Conservation (phyloP, 192 early-diverging fungal genomes). For the Lobulomyces angularis region DNA sequence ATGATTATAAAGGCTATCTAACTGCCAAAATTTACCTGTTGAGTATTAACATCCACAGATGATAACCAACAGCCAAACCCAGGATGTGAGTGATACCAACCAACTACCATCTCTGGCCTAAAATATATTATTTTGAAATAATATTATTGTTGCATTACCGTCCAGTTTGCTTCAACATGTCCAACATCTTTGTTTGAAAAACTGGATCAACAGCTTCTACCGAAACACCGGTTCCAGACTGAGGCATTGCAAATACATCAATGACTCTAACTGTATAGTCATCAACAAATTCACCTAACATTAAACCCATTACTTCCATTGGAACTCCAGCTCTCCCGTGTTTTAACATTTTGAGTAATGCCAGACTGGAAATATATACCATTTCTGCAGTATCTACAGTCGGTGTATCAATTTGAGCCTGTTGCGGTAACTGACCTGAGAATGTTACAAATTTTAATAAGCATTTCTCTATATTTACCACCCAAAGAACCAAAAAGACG, state of each 20-base stretch:
- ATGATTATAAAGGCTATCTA: conserved; percentile 8
- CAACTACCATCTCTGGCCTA: conserved; percentile 96
- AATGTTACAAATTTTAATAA: conserved; percentile 35
- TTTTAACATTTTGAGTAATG: conserved; percentile 74
- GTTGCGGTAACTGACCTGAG: conserved; percentile 34
- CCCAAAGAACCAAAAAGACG: conserved; percentile 41
- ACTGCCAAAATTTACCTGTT: conserved; percentile 53
- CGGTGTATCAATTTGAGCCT: conserved; percentile 72
- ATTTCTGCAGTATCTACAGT: conserved; percentile 98
- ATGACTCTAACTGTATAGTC: conserved; percentile 98
- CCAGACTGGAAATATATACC: conserved; percentile 97
- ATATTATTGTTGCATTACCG: conserved; percentile 31
- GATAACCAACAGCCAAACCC: conserved; percentile 99
- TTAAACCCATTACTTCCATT: conserved; percentile 99
- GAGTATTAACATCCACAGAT: conserved; percentile 97
- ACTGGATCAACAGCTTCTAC: conserved; percentile 99
- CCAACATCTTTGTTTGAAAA: conserved; percentile 99
- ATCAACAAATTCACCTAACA: conserved; percentile 99
- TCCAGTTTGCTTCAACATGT: conserved; percentile 99
- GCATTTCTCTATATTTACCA: too few species aligned
- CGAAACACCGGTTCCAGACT: conserved; percentile 96
- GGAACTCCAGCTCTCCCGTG: conserved; percentile 90
- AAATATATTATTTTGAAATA: conserved; percentile 4
- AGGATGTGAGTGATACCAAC: conserved; percentile 99
- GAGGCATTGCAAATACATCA: conserved; percentile 99